phyloP scores from a whole-genome alignment of 139 green algal species.

The Marvania coccoides region DNA sequence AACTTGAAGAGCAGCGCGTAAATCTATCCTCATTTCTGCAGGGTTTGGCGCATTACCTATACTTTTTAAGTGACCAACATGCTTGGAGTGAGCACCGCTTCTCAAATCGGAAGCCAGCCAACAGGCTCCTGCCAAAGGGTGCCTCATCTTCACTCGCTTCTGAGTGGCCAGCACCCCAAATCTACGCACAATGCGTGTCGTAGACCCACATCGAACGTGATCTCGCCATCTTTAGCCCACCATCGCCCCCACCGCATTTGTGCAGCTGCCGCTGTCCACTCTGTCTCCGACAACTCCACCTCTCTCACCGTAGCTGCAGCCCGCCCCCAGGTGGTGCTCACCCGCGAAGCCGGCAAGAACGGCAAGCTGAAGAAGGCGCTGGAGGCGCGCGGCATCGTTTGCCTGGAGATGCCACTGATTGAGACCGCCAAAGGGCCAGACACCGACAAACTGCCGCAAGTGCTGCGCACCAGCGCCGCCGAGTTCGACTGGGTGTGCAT shows the following conservation, averaged over 20 bases:
- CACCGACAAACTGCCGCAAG: constrained; percentile 31
- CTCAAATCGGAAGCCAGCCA: background rate
- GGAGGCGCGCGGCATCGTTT: constrained; percentile 27
- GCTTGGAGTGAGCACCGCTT: background rate
- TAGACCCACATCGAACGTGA: no score
- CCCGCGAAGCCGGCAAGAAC: constrained; percentile 82
- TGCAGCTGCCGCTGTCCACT: background rate
- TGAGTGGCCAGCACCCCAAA: no score
- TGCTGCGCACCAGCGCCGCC: constrained; percentile 7
- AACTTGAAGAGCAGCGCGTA: background rate
- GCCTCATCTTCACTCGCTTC: background rate
- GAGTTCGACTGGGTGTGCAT: constrained; percentile 72
- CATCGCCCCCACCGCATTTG: background rate
- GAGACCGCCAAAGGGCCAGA: constrained; percentile 65
- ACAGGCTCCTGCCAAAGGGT: background rate
- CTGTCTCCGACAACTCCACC: background rate
- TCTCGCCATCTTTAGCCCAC: background rate
- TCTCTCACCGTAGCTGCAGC: background rate
- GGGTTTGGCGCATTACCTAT: background rate
- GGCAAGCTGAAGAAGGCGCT: constrained; percentile 52
- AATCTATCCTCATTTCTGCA: background rate
- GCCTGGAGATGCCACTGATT: constrained; percentile 75
- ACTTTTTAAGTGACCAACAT: background rate
- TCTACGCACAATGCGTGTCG: no score
- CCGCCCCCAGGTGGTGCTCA: constrained; percentile 63